Percentiles rank a stretch among this genome's conserved stretches.
phyloP scores from a whole-genome alignment of 352 stramenopile genomes.

The Globisporangium uncinulatum region DNA sequence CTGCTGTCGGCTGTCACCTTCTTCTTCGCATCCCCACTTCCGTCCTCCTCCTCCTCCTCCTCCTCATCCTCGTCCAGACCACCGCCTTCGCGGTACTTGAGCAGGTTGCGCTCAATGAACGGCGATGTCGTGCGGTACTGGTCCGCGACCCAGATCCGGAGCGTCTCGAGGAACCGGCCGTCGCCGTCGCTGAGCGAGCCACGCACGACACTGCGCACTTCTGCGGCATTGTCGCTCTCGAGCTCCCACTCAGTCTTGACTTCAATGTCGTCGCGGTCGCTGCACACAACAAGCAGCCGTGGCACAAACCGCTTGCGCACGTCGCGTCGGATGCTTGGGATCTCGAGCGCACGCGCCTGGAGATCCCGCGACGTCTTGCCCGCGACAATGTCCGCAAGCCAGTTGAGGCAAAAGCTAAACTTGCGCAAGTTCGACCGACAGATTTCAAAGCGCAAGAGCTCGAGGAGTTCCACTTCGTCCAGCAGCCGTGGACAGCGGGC shows the following conservation, averaged over 20 bases:
- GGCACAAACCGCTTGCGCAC: constrained; percentile 80
- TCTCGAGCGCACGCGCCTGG: constrained; percentile 70
- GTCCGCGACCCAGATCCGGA: constrained; percentile 83
- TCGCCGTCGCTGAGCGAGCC: constrained; percentile 59
- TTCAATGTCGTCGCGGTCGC: constrained; percentile 74
- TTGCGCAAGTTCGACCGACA: constrained; percentile 83
- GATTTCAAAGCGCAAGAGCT: constrained; percentile 84
- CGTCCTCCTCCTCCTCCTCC: constrained; percentile 5
- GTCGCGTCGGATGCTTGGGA: constrained; percentile 70
- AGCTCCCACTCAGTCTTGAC: constrained; percentile 85
- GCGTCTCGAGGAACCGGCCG: constrained; percentile 65
- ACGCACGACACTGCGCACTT: constrained; percentile 54
- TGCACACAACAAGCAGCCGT: constrained; percentile 70
- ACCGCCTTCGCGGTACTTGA: constrained; percentile 74
- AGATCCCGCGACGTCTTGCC: constrained; percentile 70
- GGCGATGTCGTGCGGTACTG: constrained; percentile 83
- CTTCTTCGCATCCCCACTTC: constrained; percentile 9
- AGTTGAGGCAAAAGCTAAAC: constrained; percentile 82
- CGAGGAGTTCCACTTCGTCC: constrained; percentile 63
- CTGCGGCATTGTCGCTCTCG: constrained; percentile 62
- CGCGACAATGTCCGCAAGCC: constrained; percentile 77
- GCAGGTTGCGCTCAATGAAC: constrained; percentile 78
- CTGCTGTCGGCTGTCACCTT: neutral
- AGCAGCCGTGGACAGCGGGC: constrained; percentile 52
- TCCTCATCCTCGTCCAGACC: constrained; percentile 40